Evolutionary conservation across 176 grass and related monocot species (phyloP), one percentile per base, ranked within the genome.

Genomic region (Cenchrus americanus): DNA sequence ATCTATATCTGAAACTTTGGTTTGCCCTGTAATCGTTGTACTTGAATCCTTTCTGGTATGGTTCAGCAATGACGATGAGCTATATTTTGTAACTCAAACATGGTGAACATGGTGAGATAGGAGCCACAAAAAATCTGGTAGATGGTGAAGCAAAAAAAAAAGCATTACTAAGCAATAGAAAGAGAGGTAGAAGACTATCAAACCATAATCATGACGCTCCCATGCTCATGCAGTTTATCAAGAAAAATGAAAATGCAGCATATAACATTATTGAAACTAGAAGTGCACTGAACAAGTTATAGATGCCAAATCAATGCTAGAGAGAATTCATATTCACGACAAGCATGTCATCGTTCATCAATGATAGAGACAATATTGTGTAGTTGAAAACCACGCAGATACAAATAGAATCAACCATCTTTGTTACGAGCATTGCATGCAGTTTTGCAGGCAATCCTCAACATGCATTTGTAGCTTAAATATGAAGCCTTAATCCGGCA

Each of bases 361-460:
- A 62, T 24, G 46, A 32, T 70, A 34, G 11, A 83, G 1, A 60
- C 7, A 53, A 70, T 60, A 55, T 14, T 37, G 24, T 23, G 34
- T 65, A 54, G 17, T 11, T 43, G 26, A 27, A 63, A 77, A 77
- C 6, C 13, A 61, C 82, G 50, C 17, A 24, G 7, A 14, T 50
- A 60, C 3, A 62, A 19, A 79, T 50, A 49, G 21, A 50, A 82
- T 68, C 71, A 75, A 82, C 50, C 62, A 75, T 72, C 62, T 87
- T 66, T 27, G 15, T 4, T 60, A 68, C 17, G 17, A 57, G 0
- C 51, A 7, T 41, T 21, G n/a, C 22, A 65, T 47, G 10, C 11
- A 80, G 17, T 47, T 67, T 37, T 14, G 40, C 77, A 57, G 47
- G n/a, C 22, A 79, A 64, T 63, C 77, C 42, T n/a, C 22, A 71